Conservation (phyloP, 257 asterid genomes). For the Primulina eburnea region DNA sequence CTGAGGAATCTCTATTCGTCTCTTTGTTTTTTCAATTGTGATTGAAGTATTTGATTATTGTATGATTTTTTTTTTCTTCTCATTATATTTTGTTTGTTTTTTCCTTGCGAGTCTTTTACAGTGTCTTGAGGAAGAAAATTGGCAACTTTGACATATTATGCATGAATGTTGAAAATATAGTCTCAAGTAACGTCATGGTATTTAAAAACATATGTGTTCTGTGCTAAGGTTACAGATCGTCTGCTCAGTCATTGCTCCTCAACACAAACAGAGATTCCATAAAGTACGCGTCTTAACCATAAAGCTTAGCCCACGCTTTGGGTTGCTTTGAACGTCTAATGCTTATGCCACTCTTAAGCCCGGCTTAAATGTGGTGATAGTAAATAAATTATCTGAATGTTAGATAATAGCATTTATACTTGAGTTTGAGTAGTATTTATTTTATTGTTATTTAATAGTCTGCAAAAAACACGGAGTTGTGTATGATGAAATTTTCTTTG, state of each 20-base stretch:
- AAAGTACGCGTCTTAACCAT: background rate
- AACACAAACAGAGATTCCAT: background rate
- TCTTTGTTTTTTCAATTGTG: background rate
- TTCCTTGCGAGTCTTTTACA: background rate
- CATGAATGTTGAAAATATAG: slow-evolving; percentile 4
- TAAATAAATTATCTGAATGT: too few species aligned
- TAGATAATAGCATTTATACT: too few species aligned
- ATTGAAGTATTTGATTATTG: slow-evolving; percentile 5
- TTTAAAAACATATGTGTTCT: background rate
- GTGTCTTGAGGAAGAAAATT: background rate
- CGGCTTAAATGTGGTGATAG: too few species aligned
- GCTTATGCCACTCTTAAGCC: too few species aligned
- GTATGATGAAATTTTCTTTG: background rate
- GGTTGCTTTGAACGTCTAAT: too few species aligned
- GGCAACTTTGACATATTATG: background rate
- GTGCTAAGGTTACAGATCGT: background rate
- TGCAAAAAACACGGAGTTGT: background rate
- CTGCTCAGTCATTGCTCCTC: background rate
- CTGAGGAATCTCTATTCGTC: background rate
- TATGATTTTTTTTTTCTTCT: slow-evolving; percentile 9
- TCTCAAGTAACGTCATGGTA: background rate
- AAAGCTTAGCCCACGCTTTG: background rate
- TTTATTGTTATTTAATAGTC: background rate
- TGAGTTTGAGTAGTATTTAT: too few species aligned
- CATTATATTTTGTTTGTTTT: background rate